phyloP scores from a whole-genome alignment of 169 alveolate species.

The Eimeria nieschulzi region DNA sequence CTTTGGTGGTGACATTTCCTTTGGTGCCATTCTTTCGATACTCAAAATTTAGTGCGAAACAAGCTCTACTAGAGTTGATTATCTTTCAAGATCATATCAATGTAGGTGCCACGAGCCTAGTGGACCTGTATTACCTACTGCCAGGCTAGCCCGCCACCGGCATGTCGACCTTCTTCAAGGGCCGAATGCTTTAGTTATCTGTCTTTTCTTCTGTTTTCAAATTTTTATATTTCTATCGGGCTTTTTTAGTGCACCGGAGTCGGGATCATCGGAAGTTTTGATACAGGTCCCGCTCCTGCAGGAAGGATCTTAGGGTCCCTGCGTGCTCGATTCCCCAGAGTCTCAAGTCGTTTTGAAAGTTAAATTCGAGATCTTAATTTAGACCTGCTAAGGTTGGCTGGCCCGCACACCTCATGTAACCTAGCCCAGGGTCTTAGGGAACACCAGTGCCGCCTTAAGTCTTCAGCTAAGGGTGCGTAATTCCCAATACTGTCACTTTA shows the following conservation, averaged over 20 bases:
- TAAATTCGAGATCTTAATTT: background rate
- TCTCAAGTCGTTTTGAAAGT: no score
- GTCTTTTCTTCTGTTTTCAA: background rate
- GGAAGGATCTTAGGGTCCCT: background rate
- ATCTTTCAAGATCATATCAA: no score
- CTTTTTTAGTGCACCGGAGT: background rate
- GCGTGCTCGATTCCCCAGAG: no score
- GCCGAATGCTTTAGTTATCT: background rate
- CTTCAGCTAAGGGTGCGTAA: background rate
- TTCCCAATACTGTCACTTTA: background rate
- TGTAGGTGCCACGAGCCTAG: background rate
- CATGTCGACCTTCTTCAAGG: slow-evolving; percentile 2
- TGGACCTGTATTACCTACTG: background rate
- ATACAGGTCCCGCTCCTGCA: background rate
- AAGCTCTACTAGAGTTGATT: background rate
- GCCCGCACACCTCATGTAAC: background rate
- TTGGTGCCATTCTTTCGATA: background rate
- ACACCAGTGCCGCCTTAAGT: background rate
- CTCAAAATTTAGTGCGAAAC: background rate
- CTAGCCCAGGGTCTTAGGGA: background rate
- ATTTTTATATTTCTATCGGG: background rate
- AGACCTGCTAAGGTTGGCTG: background rate
- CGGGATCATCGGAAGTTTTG: slow-evolving; percentile 1
- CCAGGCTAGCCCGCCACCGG: background rate
- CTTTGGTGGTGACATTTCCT: slow-evolving; percentile 4